Conservation (phyloP, 2,329 filamentous ascomycete species). For the Atkinsonella texensis region DNA sequence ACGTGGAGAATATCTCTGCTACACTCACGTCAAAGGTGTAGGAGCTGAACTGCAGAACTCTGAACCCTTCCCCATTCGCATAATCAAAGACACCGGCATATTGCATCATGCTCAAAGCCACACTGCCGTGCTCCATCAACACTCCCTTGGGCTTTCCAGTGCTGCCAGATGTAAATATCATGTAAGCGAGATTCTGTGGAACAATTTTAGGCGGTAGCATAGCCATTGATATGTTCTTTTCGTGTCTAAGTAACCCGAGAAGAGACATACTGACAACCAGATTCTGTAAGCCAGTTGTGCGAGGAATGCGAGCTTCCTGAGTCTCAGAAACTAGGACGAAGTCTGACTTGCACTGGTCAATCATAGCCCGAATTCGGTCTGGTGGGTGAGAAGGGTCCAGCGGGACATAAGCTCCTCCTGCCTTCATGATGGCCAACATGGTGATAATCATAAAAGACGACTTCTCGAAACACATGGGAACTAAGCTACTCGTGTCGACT, state of each 20-base stretch:
- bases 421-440: not conserved
- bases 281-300: not conserved
- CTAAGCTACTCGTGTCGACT: not conserved
- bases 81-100: not conserved
- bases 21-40: slow-evolving; percentile 11
- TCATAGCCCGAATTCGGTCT: not conserved
- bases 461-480: not conserved
- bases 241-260: not conserved
- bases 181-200: not conserved
- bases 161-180: not conserved
- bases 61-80: not conserved
- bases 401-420: not conserved
- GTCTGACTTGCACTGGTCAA: not conserved
- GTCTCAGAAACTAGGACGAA: not conserved
- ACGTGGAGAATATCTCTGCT: slow-evolving; percentile 9
- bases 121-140: not conserved
- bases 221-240: not conserved
- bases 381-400: not conserved
- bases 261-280: not conserved
- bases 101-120: not conserved
- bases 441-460: not conserved
- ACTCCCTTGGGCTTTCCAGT: not conserved
- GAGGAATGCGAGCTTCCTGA: not conserved
- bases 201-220: not conserved
- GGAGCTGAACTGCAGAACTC: slow-evolving; percentile 9